Evolutionary conservation across 2,329 filamentous ascomycete genomes (phyloP), one percentile per base, ranked within the genome.

Genomic region (Phialocephala subalpina): DNA sequence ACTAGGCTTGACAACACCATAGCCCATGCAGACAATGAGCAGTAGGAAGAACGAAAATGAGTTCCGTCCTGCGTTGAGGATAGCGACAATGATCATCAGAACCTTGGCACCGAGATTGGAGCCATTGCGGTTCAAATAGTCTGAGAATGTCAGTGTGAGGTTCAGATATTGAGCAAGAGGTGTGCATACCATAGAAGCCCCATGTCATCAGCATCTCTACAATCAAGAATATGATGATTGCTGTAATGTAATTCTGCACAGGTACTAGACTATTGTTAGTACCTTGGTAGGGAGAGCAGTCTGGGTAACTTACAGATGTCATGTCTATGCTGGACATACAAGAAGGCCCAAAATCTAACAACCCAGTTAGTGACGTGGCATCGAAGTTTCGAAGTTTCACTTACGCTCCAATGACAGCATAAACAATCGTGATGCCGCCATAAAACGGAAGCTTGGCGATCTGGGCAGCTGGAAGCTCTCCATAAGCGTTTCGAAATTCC

Each of bases 1-100:
- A 1, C 91, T 93, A 2, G 91, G 92, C 81, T 98, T 98, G 71
- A 99, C 97, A 27, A 99, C 97, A 73, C 96, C 96, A 74, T 99
- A 99, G 36, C 96, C 96, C 96, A 99, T 99, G 79, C 96, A 99
- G 36, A 99, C 96, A 72, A 99, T 98, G 61, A 99, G 89, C 9
- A 99, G 86, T 58, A 99, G 84, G 84, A 99, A 99, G 84, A 99
- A 99, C 0, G 95, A 97, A 78, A 99, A 98, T 0, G 95, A 97
- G 80, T 98, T 99, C 70, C 96, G 88, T 63, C 90, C 94, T 5
- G 96, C 96, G 77, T 97, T 98, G 53, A 99, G 85, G 27, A 98
- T 85, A 42, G 94, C 94, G n/a, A 97, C 95, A 27, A 97, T 82
- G 20, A 97, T 89, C 80, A 99, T 91, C 64, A 98, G 84, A 6